Base-by-base conservation (phyloP, 2,329 filamentous ascomycete genomes). In the Gnomoniopsis sp. region DNA sequence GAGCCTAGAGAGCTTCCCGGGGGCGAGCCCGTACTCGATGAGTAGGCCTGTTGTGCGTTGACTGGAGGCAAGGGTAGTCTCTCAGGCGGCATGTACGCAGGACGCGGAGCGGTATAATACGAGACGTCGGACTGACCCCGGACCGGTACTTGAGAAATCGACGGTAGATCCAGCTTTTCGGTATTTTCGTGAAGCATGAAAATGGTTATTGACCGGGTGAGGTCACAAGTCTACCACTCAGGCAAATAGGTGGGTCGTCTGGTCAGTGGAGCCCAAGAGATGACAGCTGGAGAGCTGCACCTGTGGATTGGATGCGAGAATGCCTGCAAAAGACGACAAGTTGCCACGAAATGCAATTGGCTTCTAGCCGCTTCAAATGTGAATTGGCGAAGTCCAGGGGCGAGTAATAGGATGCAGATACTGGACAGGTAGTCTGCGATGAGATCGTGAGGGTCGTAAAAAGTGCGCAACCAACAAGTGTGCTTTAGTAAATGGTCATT, bases 121-220 rank as follows among this genome's bases (percentile, higher is more conserved):
- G 80, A 74, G 69, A 83, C 80, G 77, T 93, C 88, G 76, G 84
- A 82, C 72, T 83, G 82, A 80, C 88, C 88, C 85, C 89, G 88
- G 84, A 87, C 85, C 77, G 90, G 88, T 79, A 90, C 85, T 80
- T 90, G 87, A 72, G 89, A 89, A 72, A 92, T 89, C 78, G 90
- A 90, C 79, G 90, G 89, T 76, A 93, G 87, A 90, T 93, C 91
- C 91, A 96, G 91, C 82, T 93, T 95, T 88, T 85, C 90, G 90
- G 86, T 88, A 78, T 85, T 79, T 46, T 53, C 60, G 60, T 56
- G 56, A 43, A 63, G 53, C 56, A 56, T 55, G 52, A 58, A 60
- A 59, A 53, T 48, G 36, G 52, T 49, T 56, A 53, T 33, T 59
- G 60, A 56, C 60, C 53, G 22, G 51, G 38, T 38, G 23, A 46